phyloP scores from a whole-genome alignment of 176 grass and related monocot genomes.

The Avena eriantha region DNA sequence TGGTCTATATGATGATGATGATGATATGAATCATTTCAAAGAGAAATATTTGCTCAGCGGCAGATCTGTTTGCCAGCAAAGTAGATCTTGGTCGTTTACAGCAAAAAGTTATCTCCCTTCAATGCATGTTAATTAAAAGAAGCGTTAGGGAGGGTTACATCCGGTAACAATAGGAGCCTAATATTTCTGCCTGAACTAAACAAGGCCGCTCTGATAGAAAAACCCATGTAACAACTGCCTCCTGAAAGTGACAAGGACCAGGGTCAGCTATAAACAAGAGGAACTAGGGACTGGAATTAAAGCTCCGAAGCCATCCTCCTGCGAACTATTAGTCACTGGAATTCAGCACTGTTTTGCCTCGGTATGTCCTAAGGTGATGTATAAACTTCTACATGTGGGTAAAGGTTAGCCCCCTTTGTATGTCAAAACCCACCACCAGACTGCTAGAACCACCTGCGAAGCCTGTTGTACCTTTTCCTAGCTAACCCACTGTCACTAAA shows the following conservation, averaged over 20 bases:
- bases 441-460: constrained; percentile 63
- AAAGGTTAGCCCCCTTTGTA: constrained; percentile 36
- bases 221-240: constrained; percentile 26
- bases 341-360: constrained; percentile 20
- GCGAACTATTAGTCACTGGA: constrained; percentile 27
- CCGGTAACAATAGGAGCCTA: neutral
- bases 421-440: constrained; percentile 23
- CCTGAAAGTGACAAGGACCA: constrained; percentile 10
- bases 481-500: constrained; percentile 82
- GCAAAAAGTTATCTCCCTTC: constrained; percentile 1
- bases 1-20: neutral
- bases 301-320: constrained; percentile 41
- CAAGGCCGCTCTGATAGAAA: constrained; percentile 28
- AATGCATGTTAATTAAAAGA: constrained; percentile 31
- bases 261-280: constrained; percentile 50
- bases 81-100: neutral
- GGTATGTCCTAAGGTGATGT: constrained; percentile 43
- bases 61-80: neutral
- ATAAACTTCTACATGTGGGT: constrained; percentile 27
- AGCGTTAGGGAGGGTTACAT: constrained; percentile 27
- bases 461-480: constrained; percentile 54
- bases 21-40: neutral
- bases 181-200: constrained; percentile 37
- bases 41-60: neutral
- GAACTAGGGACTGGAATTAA: constrained; percentile 27